A percentile compares a stretch with the other conserved stretches of the same genome.
phyloP scores from a whole-genome alignment of 202 grass and related monocot species.

The Panicum virgatum region DNA sequence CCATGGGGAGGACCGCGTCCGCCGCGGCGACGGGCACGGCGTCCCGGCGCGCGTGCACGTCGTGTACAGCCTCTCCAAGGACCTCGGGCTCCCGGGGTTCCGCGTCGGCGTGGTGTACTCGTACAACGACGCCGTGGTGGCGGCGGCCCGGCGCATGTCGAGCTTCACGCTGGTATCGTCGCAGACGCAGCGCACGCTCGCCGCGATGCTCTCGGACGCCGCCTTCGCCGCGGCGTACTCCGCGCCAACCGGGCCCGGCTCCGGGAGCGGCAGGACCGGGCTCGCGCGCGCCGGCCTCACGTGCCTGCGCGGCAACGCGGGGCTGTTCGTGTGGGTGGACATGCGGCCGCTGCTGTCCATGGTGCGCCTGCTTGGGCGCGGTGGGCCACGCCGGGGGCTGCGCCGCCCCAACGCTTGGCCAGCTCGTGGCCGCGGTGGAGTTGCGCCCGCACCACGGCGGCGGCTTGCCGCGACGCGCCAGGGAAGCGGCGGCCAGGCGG shows the following conservation, averaged over 20 bases:
- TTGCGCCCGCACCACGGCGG: too few species aligned
- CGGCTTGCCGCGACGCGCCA: too few species aligned
- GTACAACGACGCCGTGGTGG: too few species aligned
- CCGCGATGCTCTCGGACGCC: conserved; percentile 48
- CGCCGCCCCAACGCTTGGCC: too few species aligned
- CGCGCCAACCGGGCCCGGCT: conserved; percentile 44
- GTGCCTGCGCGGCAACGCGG: conserved; percentile 62
- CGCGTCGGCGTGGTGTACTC: too few species aligned
- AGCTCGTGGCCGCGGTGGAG: too few species aligned
- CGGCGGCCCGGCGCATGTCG: too few species aligned
- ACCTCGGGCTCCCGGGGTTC: conserved; percentile 65
- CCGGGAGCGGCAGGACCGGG: conserved; percentile 43
- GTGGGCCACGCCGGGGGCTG: too few species aligned
- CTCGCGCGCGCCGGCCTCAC: conserved; percentile 45
- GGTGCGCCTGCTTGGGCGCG: too few species aligned
- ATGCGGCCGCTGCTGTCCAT: conserved; percentile 46
- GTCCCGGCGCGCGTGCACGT: conserved; percentile 56
- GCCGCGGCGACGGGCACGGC: background rate
- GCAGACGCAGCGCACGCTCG: conserved; percentile 65
- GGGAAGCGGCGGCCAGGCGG: too few species aligned
- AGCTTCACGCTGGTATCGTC: too few species aligned
- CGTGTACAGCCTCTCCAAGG: conserved; percentile 81
- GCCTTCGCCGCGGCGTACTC: conserved; percentile 55
- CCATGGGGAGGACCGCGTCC: conserved; percentile 23
- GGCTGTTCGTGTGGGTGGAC: conserved; percentile 76